phyloP scores from a whole-genome alignment of 352 stramenopile genomes.

The Pythium monospermum region DNA sequence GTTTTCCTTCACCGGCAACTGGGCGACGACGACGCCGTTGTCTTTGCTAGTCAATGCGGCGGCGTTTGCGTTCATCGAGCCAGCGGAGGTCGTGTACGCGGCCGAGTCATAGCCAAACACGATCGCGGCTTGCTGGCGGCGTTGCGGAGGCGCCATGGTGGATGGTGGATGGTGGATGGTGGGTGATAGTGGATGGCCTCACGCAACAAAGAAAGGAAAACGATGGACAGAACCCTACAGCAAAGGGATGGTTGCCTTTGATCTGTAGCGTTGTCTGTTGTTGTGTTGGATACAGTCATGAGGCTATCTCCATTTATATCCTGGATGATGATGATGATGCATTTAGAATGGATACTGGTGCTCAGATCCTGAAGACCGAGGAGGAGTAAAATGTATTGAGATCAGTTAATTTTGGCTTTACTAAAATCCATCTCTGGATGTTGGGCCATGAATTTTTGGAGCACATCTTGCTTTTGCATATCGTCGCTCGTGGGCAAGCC shows the following conservation, averaged over 20 bases:
- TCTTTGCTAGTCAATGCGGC: slow-evolving; percentile 12
- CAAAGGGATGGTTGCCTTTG: too few species aligned
- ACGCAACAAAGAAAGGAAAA: too few species aligned
- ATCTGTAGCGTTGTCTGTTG: too few species aligned
- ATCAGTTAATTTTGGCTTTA: slow-evolving; percentile 96
- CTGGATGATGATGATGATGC: too few species aligned
- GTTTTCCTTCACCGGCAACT: too few species aligned
- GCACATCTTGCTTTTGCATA: slow-evolving; percentile 95
- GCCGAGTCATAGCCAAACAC: slow-evolving; percentile 56
- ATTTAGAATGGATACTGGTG: background rate
- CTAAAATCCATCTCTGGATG: slow-evolving; percentile 99
- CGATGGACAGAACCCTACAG: too few species aligned
- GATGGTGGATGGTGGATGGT: background rate
- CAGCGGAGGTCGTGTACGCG: slow-evolving; percentile 49
- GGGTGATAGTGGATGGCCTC: background rate
- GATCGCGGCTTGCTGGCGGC: slow-evolving; percentile 50
- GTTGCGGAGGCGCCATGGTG: slow-evolving; percentile 16
- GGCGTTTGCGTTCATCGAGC: slow-evolving; percentile 40
- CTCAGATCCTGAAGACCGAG: background rate
- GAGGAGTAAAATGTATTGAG: too few species aligned
- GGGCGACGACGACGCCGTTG: slow-evolving; percentile 12
- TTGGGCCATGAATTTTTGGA: slow-evolving; percentile 99
- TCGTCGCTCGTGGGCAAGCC: slow-evolving; percentile 97
- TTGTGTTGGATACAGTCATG: too few species aligned
- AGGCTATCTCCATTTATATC: too few species aligned